Conservation (phyloP, 2,329 filamentous ascomycete species). For the Hortaea sp. region DNA sequence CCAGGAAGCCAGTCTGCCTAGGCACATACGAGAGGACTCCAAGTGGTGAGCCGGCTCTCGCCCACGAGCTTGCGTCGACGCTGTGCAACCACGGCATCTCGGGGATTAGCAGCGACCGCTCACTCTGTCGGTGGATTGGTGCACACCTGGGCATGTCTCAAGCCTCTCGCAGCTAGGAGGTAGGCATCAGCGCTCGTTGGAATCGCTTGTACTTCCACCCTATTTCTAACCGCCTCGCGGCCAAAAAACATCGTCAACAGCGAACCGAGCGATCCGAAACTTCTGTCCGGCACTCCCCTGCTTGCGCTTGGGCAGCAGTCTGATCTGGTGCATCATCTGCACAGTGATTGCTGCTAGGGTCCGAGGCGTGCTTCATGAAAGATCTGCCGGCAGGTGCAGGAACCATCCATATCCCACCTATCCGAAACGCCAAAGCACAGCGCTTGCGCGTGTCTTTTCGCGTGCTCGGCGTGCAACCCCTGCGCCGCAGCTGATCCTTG, state of each 20-base stretch:
- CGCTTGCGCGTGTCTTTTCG: constrained; percentile 5
- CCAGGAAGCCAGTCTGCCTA: background rate
- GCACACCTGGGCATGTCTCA: no score
- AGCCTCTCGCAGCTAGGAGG: no score
- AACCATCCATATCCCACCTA: no score
- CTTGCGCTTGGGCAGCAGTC: background rate
- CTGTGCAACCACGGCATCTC: background rate
- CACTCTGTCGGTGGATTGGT: no score
- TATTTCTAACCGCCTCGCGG: no score
- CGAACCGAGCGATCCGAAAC: no score
- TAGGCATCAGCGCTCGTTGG: no score
- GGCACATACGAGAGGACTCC: no score
- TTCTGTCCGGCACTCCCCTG: no score
- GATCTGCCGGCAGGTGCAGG: background rate
- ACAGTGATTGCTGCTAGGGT: constrained; percentile 1
- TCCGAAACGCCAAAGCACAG: background rate
- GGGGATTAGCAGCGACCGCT: no score
- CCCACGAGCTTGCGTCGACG: constrained; percentile 5
- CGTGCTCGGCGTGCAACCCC: constrained; percentile 7
- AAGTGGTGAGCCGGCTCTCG: background rate
- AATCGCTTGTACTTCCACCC: no score
- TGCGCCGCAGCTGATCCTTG: constrained; percentile 2
- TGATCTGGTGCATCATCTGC: background rate
- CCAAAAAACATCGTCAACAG: no score
- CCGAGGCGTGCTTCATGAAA: background rate